Evolutionary conservation across 2,329 filamentous ascomycete species (phyloP).

Genomic region (Xylaria multiplex): DNA sequence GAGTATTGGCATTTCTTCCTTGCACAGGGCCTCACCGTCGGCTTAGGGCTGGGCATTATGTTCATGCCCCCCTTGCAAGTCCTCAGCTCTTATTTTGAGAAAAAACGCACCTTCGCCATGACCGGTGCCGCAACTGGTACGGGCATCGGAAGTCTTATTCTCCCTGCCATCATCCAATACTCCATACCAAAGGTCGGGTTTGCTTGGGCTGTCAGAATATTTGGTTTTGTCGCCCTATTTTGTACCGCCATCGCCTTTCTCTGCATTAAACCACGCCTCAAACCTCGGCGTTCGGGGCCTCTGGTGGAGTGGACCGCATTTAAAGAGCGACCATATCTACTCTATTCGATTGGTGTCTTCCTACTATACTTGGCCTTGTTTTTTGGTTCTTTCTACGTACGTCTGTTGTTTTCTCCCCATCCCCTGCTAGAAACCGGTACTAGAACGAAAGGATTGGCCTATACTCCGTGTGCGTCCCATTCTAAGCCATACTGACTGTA

Average conservation of each 20-base stretch:
- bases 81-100: slow-evolving; percentile 63
- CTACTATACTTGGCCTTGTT: slow-evolving; percentile 40
- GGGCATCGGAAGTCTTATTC: slow-evolving; percentile 70
- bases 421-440: too few species aligned
- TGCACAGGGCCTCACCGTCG: slow-evolving; percentile 49
- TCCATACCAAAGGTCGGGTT: slow-evolving; percentile 71
- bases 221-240: slow-evolving; percentile 61
- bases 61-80: slow-evolving; percentile 63
- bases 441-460: too few species aligned
- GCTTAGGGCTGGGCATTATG: slow-evolving; percentile 57
- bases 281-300: slow-evolving; percentile 11
- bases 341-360: slow-evolving; percentile 28
- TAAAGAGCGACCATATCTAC: slow-evolving; percentile 20
- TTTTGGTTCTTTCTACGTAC: slow-evolving; percentile 40
- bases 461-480: neutral
- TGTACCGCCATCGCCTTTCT: slow-evolving; percentile 12
- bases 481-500: neutral
- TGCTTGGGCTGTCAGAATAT: slow-evolving; percentile 69
- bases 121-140: slow-evolving; percentile 69
- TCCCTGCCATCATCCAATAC: slow-evolving; percentile 67
- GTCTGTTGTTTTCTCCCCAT: neutral
- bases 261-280: slow-evolving; percentile 16
- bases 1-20: slow-evolving; percentile 55
- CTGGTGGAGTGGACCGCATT: slow-evolving; percentile 20
- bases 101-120: slow-evolving; percentile 66